Percentiles rank a stretch among this genome's conserved stretches.
These are phyloP conservation scores for Aspergillus glaucus DNA, from an alignment of 2,329 filamentous ascomycete species.

Conservation along the genomic window DNA sequence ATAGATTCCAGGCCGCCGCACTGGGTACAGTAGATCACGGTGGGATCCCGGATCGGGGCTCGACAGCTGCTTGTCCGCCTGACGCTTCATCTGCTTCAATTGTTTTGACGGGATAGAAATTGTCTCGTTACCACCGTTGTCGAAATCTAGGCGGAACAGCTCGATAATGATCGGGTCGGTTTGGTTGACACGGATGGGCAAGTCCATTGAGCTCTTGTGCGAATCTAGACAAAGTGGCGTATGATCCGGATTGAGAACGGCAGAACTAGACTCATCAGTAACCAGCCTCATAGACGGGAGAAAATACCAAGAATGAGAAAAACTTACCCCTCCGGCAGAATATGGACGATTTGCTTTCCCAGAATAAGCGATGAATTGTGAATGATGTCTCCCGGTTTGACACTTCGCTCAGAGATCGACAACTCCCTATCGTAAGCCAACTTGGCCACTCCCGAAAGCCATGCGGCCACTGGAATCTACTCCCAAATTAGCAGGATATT, in stretches of 20 bases:
- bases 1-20: constrained; percentile 87
- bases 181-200: constrained; percentile 91
- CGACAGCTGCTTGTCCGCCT: constrained; percentile 55
- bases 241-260: constrained; percentile 75
- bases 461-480: constrained; percentile 66
- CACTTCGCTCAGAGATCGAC: constrained; percentile 85
- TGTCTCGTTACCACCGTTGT: constrained; percentile 71
- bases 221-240: constrained; percentile 74
- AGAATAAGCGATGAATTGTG: constrained; percentile 91
- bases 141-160: constrained; percentile 77
- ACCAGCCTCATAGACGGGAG: neutral
- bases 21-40: constrained; percentile 63
- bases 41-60: constrained; percentile 48
- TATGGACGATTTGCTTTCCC: constrained; percentile 95
- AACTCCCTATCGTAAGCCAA: constrained; percentile 88
- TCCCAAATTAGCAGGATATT: constrained; percentile 2
- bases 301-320: neutral
- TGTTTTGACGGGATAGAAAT: constrained; percentile 70
- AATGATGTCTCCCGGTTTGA: constrained; percentile 79
- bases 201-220: constrained; percentile 52
- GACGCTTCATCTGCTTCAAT: constrained; percentile 66
- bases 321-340: constrained; percentile 78
- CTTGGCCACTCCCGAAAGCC: constrained; percentile 66
- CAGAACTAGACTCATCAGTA: constrained; percentile 54
- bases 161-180: constrained; percentile 85